Evolutionary conservation across 2,329 filamentous ascomycete species (phyloP), one percentile per base, ranked within the genome.

Genomic region (Trichophyton benhamiae): DNA sequence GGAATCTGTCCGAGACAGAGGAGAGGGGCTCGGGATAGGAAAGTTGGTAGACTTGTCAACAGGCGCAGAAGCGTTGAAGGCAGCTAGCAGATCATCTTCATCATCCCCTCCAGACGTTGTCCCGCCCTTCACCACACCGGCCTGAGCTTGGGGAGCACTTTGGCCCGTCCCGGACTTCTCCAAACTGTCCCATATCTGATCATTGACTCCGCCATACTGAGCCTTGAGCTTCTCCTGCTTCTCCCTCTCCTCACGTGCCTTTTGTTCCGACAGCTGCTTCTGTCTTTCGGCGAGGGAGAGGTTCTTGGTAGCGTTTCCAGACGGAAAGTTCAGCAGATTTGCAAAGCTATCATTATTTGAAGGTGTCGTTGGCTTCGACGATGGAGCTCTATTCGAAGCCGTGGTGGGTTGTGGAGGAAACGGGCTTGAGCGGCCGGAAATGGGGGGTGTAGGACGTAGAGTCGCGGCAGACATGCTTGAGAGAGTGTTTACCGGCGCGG

Each of bases 171-270:
- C 44, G 1, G 65, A 55, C 44, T 77, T 79, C 33, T 84, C 89
- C 57, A 94, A 76, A 11, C 76, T 83, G 69, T 94, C 88, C 85
- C 87, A 91, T 70, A 90, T 89, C 64, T 85, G 83, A 9, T 82
- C 81, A 68, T 86, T 78, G 33, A 22, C 55, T 57, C 75, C 75
- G 1, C 89, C 90, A 73, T 90, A 96, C 63, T 92, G 85, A 33
- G 83, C 81, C 66, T 94, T 89, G 68, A 86, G 82, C 71, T 86
- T 83, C 68, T 81, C 86, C 68, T 81, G 83, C 70, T 83, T 83
- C 71, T 91, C 87, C 62, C 86, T 87, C 63, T 91, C 88, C 71
- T 92, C 88, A 71, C 78, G 83, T 38, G 81, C 79, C 74, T 84
- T 89, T 73, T 90, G 86, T 73, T 95, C 89, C 66, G 88, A 83